Base-by-base conservation (phyloP, 2,329 filamentous ascomycete genomes). In the Coniochaeta pulveracea region DNA sequence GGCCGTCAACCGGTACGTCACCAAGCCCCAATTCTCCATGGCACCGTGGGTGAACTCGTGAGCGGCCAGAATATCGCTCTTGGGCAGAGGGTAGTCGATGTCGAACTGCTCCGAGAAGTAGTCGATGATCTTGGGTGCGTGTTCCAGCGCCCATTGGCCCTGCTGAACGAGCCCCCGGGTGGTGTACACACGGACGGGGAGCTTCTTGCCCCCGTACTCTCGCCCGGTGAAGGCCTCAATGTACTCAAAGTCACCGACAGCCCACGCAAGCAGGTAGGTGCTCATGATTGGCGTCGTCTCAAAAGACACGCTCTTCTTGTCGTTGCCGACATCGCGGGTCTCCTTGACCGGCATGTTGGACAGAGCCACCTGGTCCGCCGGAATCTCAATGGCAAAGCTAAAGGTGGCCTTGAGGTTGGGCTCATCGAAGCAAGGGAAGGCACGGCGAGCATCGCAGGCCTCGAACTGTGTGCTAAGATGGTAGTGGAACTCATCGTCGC, bases 391-490 rank as follows among this genome's bases (percentile, higher is more conserved):
- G 49, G 86, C 72, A 38, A 98, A 83, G 56, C 95, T 88, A 51
- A 95, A 96, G 3, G 86, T 89, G 9, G 91, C 85, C 63, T 98
- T 98, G 43, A 96, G 71, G 50, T 93, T 94, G 26, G 91, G 91
- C 63, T 98, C 91, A 52, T 98, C 91, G 51, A 96, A 96, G 63
- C 91, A 98, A 30, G 91, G 91, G 61, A 98, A 95, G 7, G 91
- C 89, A 44, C 88, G 73, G 43, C 91, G 80, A 40, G 91, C 91
- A 60, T 98, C 91, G 50, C 86, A 94, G 28, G 88, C 81, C 65
- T 98, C 91, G 52, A 98, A 98, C 55, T 98, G 91, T 31, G 91
- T 98, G 64, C 85, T 93, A 57, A 94, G 66, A 83, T 89, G 88
- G 52, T 72, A 72, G 55, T 76, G 72, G 51, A 67, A 73, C 47